Base-by-base conservation (phyloP, 495 filamentous ascomycete genomes). In the Neurospora sp. region DNA sequence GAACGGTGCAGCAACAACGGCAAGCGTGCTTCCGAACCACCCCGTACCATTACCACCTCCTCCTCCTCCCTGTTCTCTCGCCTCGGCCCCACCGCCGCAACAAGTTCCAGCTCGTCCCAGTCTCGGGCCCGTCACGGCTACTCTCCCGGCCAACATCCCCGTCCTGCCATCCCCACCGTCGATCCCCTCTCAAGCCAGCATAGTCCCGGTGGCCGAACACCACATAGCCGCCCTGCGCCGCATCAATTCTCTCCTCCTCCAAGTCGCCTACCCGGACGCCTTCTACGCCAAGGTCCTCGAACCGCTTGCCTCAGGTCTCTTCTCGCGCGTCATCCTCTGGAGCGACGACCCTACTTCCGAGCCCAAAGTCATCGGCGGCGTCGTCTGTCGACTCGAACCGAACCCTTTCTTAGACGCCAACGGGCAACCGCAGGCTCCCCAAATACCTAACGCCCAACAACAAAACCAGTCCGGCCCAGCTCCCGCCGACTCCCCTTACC, bases 231-330 rank as follows among this genome's bases (percentile, higher is more conserved):
- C 91, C 14, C 86, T 97, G 45, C 91, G 90, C 35, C 89, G 92
- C 47, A 93, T 98, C 73, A 97, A 94, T 76, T 82, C 89, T 45
- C 85, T 97, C 22, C 87, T 97, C 14, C 89, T 99, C 6, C 95
- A 95, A 27, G 92, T 98, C 75, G 87, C 88, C 80, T 99, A 99
- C 78, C 91, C 93, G 0, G 90, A 91, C 77, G 87, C 86, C 41
- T 98, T 98, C 88, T 99, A 97, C 85, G 85, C 86, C 69, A 90
- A 90, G 42, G 91, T 88, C 70, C 85, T 94, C 74, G 84, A 90
- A 7, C 91, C 94, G 38, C 83, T 89, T 7, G 82, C 88, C 27
- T 86, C 89, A 18, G 86, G 88, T 41, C 89, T 89, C 44, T 84
- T 97, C 78, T 94, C 94, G 39, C 90, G 93, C 71, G 87, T 94